phyloP scores from a whole-genome alignment of 345 rosid genomes.

The Gossypium herbaceum region DNA sequence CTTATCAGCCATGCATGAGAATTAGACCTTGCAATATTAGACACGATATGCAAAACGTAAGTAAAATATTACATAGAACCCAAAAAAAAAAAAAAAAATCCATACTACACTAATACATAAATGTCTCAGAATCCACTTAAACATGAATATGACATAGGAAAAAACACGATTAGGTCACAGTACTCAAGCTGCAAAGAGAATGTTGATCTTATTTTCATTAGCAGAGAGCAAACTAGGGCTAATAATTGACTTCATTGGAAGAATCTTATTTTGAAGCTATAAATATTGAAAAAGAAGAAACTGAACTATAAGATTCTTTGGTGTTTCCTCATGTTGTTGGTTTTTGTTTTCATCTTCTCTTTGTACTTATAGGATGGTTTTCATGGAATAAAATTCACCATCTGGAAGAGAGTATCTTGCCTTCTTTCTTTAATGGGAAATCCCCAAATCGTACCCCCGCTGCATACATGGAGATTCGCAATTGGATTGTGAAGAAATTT shows the following conservation, averaged over 20 bases:
- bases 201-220: neutral
- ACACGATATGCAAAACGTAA: neutral
- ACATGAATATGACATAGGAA: neutral
- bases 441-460: conserved; percentile 57
- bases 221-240: conserved; percentile 3
- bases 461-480: conserved; percentile 72
- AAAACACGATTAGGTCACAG: no score
- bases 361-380: conserved; percentile 73
- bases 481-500: conserved; percentile 82
- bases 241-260: neutral
- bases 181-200: neutral
- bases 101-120: neutral
- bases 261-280: neutral
- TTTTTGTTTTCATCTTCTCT: conserved; percentile 12
- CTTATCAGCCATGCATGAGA: neutral
- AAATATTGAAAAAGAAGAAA: neutral
- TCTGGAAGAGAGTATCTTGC: conserved; percentile 76
- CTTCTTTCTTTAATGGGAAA: conserved; percentile 87
- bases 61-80: neutral
- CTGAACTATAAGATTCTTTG: neutral
- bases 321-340: neutral
- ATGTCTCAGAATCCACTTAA: neutral
- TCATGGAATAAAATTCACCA: conserved; percentile 78
- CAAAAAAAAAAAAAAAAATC: neutral
- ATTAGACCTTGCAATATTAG: neutral